These are phyloP conservation scores for Russula olivacea DNA, from an alignment of 768 basidiomycete genomes.

Conservation along the genomic window DNA sequence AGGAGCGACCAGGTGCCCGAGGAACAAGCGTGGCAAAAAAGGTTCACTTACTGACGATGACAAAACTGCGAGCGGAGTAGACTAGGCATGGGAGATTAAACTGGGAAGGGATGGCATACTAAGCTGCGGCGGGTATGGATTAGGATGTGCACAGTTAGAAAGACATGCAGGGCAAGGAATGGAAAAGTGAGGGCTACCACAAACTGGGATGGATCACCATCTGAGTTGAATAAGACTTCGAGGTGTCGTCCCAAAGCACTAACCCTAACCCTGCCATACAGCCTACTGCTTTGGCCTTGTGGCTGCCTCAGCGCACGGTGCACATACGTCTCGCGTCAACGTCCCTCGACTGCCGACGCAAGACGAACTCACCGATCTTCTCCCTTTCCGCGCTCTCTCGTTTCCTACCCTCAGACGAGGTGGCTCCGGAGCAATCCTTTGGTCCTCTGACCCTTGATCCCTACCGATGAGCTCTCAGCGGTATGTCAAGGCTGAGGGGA, in stretches of 20 bases:
- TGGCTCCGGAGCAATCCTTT: no score
- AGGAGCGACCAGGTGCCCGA: constrained; percentile 85
- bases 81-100: neutral
- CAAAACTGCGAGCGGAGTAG: constrained; percentile 45
- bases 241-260: constrained; percentile 89
- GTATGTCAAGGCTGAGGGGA: no score
- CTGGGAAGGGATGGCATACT: constrained; percentile 44
- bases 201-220: constrained; percentile 79
- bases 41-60: constrained; percentile 62
- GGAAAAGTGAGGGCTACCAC: constrained; percentile 39
- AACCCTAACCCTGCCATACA: no score
- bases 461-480: no score
- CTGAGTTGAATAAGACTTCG: constrained; percentile 74
- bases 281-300: no score
- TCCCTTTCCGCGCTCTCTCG: no score
- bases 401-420: no score
- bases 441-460: no score
- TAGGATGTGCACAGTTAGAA: constrained; percentile 25
- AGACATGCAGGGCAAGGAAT: neutral
- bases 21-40: constrained; percentile 60
- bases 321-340: no score
- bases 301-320: no score
- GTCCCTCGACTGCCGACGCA: no score
- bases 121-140: constrained; percentile 71
- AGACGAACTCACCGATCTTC: no score